Percentiles rank a stretch among this genome's conserved stretches.
Evolutionary conservation across 2,329 filamentous ascomycete genomes (phyloP).

Genomic region (Ascochyta pisi): DNA sequence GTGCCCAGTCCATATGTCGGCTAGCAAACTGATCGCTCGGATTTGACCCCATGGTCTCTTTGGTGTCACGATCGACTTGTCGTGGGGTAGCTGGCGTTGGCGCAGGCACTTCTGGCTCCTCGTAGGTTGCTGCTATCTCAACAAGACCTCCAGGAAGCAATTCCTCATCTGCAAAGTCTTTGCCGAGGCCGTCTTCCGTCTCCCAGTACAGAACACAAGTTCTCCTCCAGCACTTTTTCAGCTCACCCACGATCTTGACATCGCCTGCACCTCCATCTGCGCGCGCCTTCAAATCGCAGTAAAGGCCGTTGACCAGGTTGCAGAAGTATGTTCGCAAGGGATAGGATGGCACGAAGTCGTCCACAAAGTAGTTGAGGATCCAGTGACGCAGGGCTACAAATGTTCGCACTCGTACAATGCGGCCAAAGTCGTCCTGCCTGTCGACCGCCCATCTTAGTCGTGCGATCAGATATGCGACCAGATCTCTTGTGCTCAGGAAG

Average conservation of each 20-base stretch:
- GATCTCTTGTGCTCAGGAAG: slow-evolving; percentile 77
- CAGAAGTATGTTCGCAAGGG: slow-evolving; percentile 80
- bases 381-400: slow-evolving; percentile 96
- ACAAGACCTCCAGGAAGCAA: slow-evolving; percentile 78
- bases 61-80: slow-evolving; percentile 33
- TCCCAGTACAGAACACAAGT: slow-evolving; percentile 93
- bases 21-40: slow-evolving; percentile 49
- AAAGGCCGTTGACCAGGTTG: slow-evolving; percentile 73
- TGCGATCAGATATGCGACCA: slow-evolving; percentile 84
- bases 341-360: slow-evolving; percentile 86
- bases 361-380: slow-evolving; percentile 97
- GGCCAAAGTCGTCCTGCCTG: slow-evolving; percentile 80
- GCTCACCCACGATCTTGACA: slow-evolving; percentile 86
- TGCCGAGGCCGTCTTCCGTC: slow-evolving; percentile 67
- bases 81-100: slow-evolving; percentile 33
- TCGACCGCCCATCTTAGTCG: slow-evolving; percentile 86
- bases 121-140: slow-evolving; percentile 44
- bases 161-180: slow-evolving; percentile 67
- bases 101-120: slow-evolving; percentile 26
- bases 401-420: slow-evolving; percentile 92
- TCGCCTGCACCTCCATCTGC: slow-evolving; percentile 65
- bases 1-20: slow-evolving; percentile 49
- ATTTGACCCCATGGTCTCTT: slow-evolving; percentile 46
- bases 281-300: slow-evolving; percentile 59
- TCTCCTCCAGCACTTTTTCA: slow-evolving; percentile 97